Percentiles rank a stretch among this genome's conserved stretches.
Evolutionary conservation across 805 yeast genomes (phyloP).

Genomic region (Candida patagonica): DNA sequence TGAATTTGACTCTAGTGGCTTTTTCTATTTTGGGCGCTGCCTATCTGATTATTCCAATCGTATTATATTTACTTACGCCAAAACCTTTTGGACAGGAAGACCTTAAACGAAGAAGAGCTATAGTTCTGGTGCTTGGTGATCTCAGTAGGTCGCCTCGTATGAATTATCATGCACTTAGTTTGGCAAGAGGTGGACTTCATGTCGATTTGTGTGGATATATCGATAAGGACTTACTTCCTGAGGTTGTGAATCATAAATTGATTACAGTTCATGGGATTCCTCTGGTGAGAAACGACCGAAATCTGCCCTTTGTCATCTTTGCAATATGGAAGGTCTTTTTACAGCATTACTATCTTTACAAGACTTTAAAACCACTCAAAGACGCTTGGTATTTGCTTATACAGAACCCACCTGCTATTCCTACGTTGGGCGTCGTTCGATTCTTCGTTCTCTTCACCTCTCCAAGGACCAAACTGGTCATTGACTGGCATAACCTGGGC

Average conservation of each 20-base stretch:
- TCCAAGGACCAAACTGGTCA: constrained; percentile 52
- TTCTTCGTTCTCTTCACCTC: constrained; percentile 40
- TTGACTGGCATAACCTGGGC: constrained; percentile 97
- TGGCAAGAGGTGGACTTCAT: constrained; percentile 55
- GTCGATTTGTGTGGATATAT: constrained; percentile 81
- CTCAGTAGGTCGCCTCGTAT: constrained; percentile 93
- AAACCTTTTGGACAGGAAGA: constrained; percentile 9
- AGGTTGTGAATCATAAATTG: constrained; percentile 14
- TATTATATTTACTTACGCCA: constrained; percentile 13
- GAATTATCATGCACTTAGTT: constrained; percentile 78
- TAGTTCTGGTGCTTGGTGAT: constrained; percentile 84
- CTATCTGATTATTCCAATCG: constrained; percentile 16
- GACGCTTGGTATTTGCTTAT: constrained; percentile 63
- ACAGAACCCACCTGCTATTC: constrained; percentile 86
- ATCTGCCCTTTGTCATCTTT: constrained; percentile 45
- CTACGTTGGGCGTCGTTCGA: constrained; percentile 58
- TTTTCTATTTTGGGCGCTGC: constrained; percentile 11
- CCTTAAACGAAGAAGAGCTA: constrained; percentile 41
- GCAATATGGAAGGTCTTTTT: constrained; percentile 47
- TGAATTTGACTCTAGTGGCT: constrained; percentile 1
- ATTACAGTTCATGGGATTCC: constrained; percentile 27
- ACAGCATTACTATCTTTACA: constrained; percentile 43
- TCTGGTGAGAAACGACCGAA: constrained; percentile 15
- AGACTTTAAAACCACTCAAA: constrained; percentile 42
- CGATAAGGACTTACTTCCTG: constrained; percentile 20